phyloP scores from a whole-genome alignment of 228 moss, liverwort and hornwort genomes.

The Sphagnum magellanicum region DNA sequence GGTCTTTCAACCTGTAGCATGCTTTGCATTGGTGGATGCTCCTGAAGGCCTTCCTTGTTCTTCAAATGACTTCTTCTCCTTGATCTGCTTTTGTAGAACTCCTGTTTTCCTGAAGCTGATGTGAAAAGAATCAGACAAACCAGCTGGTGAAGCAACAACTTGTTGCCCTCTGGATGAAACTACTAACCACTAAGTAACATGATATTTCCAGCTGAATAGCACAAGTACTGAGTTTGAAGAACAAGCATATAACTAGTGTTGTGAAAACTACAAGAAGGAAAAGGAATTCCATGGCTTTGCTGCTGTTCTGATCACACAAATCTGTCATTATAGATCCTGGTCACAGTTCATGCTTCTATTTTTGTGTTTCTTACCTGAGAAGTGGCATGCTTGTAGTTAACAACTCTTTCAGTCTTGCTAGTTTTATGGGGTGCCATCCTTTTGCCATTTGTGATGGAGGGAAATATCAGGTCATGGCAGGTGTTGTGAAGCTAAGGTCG shows the following conservation, averaged over 20 bases:
- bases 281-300: no score
- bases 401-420: background rate
- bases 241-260: background rate
- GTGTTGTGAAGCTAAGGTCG: no score
- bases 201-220: no score
- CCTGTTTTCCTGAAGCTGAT: no score
- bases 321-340: no score
- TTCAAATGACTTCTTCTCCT: background rate
- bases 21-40: background rate
- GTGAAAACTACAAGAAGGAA: no score
- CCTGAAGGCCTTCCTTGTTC: background rate
- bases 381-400: background rate
- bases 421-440: background rate
- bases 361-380: background rate
- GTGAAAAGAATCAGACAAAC: no score
- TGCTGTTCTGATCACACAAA: no score
- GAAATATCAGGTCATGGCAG: background rate
- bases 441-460: no score
- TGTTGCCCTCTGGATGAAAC: background rate
- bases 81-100: background rate
- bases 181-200: constrained; percentile 1
- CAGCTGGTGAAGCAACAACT: background rate
- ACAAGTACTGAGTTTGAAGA: background rate
- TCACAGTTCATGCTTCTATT: no score
- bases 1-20: background rate